Base-by-base conservation (phyloP, 257 asterid genomes). In the Primulina eburnea region DNA sequence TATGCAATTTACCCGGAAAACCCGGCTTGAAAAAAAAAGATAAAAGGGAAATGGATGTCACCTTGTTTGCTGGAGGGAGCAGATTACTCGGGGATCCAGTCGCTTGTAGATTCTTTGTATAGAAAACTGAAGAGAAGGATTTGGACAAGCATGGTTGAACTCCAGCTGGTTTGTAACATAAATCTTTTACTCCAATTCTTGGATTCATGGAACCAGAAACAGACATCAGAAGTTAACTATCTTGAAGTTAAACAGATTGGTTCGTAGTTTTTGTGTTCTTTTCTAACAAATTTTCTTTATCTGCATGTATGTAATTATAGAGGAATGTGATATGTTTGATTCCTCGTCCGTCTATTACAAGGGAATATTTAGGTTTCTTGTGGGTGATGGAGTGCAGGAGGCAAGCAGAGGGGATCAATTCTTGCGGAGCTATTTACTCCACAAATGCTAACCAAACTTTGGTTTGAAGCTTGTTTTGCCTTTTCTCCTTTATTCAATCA, bases 351-450 rank as follows among this genome's bases (percentile, higher is more conserved):
- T 76, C 18, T 69, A 26, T 62, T 30, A 70, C 16, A 9, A 76
- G 81, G 85, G 96, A 89, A 89, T 84, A 81, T 81, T 85, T 75
- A 85, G 92, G 86, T 82, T 87, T 89, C 96, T 85, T 88, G 87
- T 73, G 77, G 76, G 76, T 81, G 80, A 84, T 88, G 86, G 6
- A 8, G 40, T 7, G 7, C 40, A 35, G 1, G 40, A 35, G 40
- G 72, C 73, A 66, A 81, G 83, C 64, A 73, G 57, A 61, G 62
- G 56, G 82, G 71, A 63, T 65, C 77, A 68, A 66, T 70, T 67
- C 70, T 53, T 18, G 60, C 71, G 64, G 52, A 65, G 52, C 66
- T 33, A 40, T 60, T 71, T 67, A 77, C 26, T 34, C 71, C 71
- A 65, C 62, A 64, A 69, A 79, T 72, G 43, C 17, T 75, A 7